Conservation (phyloP, 495 filamentous ascomycete species). For the Aspergillus wentii region DNA sequence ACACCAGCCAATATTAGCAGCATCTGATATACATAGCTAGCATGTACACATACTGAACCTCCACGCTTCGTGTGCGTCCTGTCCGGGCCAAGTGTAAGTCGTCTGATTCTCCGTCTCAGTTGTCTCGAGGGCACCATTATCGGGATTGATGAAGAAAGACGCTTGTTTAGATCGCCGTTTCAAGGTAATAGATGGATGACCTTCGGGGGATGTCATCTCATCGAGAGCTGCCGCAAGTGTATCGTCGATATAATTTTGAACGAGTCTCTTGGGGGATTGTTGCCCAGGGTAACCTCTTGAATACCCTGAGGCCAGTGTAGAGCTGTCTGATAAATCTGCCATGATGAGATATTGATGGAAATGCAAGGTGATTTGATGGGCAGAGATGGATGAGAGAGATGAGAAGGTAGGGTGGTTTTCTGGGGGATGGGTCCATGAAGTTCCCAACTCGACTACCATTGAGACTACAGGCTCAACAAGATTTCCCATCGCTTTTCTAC, state of each 20-base stretch:
- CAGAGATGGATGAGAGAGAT: too few relatives aligned
- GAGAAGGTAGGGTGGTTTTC: too few relatives aligned
- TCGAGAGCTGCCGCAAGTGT: conserved; percentile 21
- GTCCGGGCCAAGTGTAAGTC: conserved; percentile 54
- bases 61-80: conserved; percentile 55
- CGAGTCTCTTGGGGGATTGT: conserved; percentile 3
- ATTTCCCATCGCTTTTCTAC: too few relatives aligned
- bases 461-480: too few relatives aligned
- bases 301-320: too few relatives aligned
- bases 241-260: conserved; percentile 29
- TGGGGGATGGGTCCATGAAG: too few relatives aligned
- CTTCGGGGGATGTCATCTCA: conserved; percentile 21
- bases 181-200: conserved; percentile 26
- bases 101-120: conserved; percentile 8
- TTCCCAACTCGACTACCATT: too few relatives aligned
- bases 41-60: conserved; percentile 57
- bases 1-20: conserved; percentile 65
- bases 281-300: too few relatives aligned
- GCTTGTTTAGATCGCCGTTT: conserved; percentile 18
- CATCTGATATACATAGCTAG: conserved; percentile 50
- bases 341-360: too few relatives aligned
- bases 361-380: too few relatives aligned
- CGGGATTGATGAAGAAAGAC: conserved; percentile 21
- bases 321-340: too few relatives aligned
- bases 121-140: conserved; percentile 26